Percentiles rank a stretch among this genome's conserved stretches.
Conservation (phyloP, 371 early-diverging fungal genomes). For the Coemansia sp. region DNA sequence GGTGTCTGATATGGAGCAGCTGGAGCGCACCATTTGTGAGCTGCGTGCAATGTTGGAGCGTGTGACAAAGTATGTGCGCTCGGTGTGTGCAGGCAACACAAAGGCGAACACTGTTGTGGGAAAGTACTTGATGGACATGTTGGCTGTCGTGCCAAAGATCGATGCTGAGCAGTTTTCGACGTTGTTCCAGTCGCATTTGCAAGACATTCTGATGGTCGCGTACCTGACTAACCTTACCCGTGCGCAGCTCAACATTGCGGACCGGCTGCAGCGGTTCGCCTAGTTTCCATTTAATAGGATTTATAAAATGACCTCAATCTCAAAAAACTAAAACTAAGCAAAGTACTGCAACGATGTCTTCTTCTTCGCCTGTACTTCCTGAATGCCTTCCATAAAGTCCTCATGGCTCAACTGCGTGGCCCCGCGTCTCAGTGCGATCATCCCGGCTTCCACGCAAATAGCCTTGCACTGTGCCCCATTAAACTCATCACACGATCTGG, state of each 20-base stretch:
- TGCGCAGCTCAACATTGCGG: conserved; percentile 89
- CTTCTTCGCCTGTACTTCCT: conserved; percentile 99
- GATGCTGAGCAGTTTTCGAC: conserved; percentile 81
- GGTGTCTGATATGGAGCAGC: conserved; percentile 84
- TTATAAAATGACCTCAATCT: no score
- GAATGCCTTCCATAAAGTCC: conserved; percentile 99
- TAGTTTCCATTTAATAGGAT: conserved; percentile 26
- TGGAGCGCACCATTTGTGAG: conserved; percentile 75
- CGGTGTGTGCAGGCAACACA: conserved; percentile 69
- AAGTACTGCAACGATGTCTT: conserved; percentile 97
- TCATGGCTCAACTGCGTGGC: conserved; percentile 92
- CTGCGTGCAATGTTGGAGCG: conserved; percentile 83
- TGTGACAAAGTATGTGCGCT: conserved; percentile 78
- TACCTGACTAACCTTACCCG: conserved; percentile 93
- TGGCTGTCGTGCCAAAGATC: conserved; percentile 85
- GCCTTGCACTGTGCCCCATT: conserved; percentile 99
- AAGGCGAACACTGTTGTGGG: conserved; percentile 79
- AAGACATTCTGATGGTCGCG: conserved; percentile 93
- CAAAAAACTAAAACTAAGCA: conserved; percentile 56
- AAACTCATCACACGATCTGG: conserved; percentile 98
- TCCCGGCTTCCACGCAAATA: conserved; percentile 99
- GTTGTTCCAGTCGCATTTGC: conserved; percentile 87
- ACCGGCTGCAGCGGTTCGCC: conserved; percentile 78
- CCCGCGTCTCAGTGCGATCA: conserved; percentile 96
- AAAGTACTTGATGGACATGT: conserved; percentile 89